Percentiles rank a stretch among this genome's conserved stretches.
Conservation (phyloP, 106 monocot species). For the Apostasia shenzhenica region DNA sequence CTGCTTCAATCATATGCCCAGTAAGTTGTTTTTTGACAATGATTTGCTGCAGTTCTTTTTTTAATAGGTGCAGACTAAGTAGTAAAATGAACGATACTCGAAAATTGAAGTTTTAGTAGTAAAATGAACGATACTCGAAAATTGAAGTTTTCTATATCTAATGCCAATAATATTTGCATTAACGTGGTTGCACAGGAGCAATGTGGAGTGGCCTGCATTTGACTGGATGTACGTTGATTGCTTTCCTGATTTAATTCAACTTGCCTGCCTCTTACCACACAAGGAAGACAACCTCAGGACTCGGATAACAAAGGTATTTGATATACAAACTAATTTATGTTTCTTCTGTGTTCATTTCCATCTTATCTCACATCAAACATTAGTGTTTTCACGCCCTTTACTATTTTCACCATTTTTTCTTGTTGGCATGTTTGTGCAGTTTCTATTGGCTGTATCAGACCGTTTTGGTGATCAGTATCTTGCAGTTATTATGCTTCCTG, state of each 20-base stretch:
- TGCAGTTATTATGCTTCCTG: slow-evolving; percentile 71
- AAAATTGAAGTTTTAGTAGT: no score
- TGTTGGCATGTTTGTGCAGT: slow-evolving; percentile 40
- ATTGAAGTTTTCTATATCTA: neutral
- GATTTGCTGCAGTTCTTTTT: neutral
- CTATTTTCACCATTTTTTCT: slow-evolving; percentile 3
- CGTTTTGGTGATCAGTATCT: slow-evolving; percentile 76
- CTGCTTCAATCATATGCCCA: slow-evolving; percentile 66
- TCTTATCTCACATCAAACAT: neutral
- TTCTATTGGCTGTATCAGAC: slow-evolving; percentile 49
- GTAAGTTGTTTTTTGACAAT: slow-evolving; percentile 30
- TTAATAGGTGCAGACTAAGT: no score
- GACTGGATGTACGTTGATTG: slow-evolving; percentile 92
- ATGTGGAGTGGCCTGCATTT: slow-evolving; percentile 81
- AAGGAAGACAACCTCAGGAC: slow-evolving; percentile 91
- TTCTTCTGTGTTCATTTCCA: neutral
- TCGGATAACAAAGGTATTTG: slow-evolving; percentile 64
- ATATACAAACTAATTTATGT: neutral
- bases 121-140: neutral
- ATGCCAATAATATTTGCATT: neutral
- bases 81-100: no score
- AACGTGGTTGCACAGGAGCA: slow-evolving; percentile 39
- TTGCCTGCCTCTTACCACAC: slow-evolving; percentile 70
- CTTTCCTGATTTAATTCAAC: slow-evolving; percentile 84
- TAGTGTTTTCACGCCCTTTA: neutral